These are phyloP conservation scores for Leccinum uliginosum DNA, from an alignment of 768 basidiomycete genomes.

Conservation along the genomic window DNA sequence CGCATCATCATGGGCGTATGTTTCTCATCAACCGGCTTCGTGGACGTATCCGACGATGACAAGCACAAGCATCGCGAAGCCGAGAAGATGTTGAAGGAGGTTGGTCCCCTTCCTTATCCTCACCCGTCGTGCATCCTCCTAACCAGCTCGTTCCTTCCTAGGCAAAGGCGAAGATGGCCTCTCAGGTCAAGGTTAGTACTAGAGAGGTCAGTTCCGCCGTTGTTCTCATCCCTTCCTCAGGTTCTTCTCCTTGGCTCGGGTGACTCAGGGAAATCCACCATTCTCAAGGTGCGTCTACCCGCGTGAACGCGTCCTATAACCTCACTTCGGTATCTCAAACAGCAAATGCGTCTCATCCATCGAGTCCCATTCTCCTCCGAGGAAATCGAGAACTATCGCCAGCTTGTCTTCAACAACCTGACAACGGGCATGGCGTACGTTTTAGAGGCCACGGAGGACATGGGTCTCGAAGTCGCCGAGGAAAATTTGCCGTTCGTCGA, in stretches of 20 bases:
- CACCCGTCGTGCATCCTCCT: background rate
- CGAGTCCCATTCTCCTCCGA: conserved; percentile 72
- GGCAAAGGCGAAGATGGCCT: conserved; percentile 69
- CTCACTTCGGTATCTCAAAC: conserved; percentile 1
- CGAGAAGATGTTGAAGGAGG: conserved; percentile 77
- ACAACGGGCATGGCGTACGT: conserved; percentile 79
- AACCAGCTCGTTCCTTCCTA: conserved; percentile 25
- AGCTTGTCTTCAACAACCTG: conserved; percentile 90
- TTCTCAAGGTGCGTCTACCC: conserved; percentile 63
- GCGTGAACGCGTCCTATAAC: background rate
- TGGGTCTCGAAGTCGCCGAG: conserved; percentile 69
- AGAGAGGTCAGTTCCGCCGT: background rate
- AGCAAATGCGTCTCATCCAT: conserved; percentile 99
- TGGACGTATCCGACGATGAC: conserved; percentile 68
- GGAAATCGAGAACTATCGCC: conserved; percentile 87
- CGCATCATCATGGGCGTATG: conserved; percentile 65
- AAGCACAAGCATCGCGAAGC: conserved; percentile 60
- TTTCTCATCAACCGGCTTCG: conserved; percentile 53
- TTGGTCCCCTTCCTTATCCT: conserved; percentile 29
- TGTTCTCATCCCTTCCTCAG: conserved; percentile 31
- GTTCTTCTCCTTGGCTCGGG: conserved; percentile 89
- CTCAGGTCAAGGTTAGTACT: conserved; percentile 67
- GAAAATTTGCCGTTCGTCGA: conserved; percentile 56
- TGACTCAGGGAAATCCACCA: conserved; percentile 90
- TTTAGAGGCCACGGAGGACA: conserved; percentile 86